Evolutionary conservation across 169 alveolate species (phyloP).

Genomic region (Cryptosporidium parvum): DNA sequence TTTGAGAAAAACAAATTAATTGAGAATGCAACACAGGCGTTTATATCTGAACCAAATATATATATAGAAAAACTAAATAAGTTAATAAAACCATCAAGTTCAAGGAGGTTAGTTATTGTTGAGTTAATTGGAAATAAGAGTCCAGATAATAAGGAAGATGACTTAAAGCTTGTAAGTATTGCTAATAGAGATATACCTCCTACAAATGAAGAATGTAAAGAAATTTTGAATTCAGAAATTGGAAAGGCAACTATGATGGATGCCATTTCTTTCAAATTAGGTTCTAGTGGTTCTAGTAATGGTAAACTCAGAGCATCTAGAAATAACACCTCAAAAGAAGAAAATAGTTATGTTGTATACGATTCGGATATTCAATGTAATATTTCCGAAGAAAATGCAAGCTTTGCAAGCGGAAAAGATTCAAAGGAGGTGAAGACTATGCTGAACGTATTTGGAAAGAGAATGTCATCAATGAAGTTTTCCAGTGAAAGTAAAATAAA

Average conservation of each 20-base stretch:
- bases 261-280: not conserved
- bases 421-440: slow-evolving; percentile 16
- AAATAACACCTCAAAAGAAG: not conserved
- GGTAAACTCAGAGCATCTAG: slow-evolving; percentile 55
- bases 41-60: slow-evolving; percentile 40
- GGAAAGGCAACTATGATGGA: not conserved
- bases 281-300: not conserved
- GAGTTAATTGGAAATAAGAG: slow-evolving; percentile 22
- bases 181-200: slow-evolving; percentile 33
- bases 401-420: slow-evolving; percentile 45
- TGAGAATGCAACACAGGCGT: slow-evolving; percentile 57
- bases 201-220: slow-evolving; percentile 37
- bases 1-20: slow-evolving; percentile 38
- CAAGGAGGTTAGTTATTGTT: slow-evolving; percentile 36
- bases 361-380: slow-evolving; percentile 18
- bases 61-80: slow-evolving; percentile 18
- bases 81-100: not conserved
- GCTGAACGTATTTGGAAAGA: slow-evolving; percentile 7
- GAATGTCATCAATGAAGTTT: not conserved
- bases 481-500: not conserved
- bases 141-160: not conserved
- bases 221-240: slow-evolving; percentile 1
- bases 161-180: not conserved
- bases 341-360: not conserved
- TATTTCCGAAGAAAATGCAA: slow-evolving; percentile 34